Percentiles rank a stretch among this genome's conserved stretches.
These are phyloP conservation scores for Trypanosoma congolense DNA, from an alignment of 208 protist species.

Conservation along the genomic window DNA sequence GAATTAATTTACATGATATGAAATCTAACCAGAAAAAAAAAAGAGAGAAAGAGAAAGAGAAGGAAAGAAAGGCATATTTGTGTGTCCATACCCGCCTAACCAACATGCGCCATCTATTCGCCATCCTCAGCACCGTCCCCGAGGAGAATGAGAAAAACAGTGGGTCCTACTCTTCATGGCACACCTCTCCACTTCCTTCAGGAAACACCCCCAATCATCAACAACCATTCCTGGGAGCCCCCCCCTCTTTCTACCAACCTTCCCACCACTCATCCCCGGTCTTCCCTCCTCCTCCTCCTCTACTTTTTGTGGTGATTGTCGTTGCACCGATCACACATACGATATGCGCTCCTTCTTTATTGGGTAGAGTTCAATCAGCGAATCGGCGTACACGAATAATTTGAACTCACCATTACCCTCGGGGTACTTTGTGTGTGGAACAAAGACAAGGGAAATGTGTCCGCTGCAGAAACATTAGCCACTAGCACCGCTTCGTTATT, in stretches of 20 bases:
- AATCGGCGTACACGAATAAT: slow-evolving; percentile 77
- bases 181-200: no score
- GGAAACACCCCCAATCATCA: no score
- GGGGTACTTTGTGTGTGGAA: slow-evolving; percentile 65
- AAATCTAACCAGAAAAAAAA: background rate
- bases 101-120: background rate
- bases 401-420: slow-evolving; percentile 84
- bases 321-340: slow-evolving; percentile 66
- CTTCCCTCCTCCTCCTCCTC: no score
- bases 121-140: background rate
- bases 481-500: slow-evolving; percentile 53
- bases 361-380: slow-evolving; percentile 53
- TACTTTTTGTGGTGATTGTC: no score
- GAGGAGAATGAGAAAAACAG: background rate
- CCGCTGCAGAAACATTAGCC: slow-evolving; percentile 35
- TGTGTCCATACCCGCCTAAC: background rate
- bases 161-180: background rate
- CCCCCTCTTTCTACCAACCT: no score
- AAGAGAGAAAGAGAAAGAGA: background rate
- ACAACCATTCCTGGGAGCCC: no score
- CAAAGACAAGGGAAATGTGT: slow-evolving; percentile 58
- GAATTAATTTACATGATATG: background rate
- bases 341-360: slow-evolving; percentile 52
- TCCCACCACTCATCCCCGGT: no score
- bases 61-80: background rate